Percentiles rank a stretch among this genome's conserved stretches.
Conservation (phyloP, 1,284 basidiomycete species). For the Naganishia albida region DNA sequence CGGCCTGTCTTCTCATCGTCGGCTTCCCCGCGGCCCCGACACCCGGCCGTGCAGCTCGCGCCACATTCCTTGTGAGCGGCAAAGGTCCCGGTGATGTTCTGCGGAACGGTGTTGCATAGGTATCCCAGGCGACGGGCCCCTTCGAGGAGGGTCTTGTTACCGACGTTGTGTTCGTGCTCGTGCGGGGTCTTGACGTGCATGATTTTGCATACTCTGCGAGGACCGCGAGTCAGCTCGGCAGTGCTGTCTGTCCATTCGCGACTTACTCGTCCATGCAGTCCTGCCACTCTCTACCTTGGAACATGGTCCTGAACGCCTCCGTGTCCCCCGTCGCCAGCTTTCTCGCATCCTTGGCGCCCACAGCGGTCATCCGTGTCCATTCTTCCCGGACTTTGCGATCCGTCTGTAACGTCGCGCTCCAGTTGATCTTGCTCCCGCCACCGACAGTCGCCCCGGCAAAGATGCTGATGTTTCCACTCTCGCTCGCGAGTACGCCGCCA, state of each 20-base stretch:
- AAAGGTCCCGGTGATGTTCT: slow-evolving; percentile 29
- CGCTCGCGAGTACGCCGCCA: slow-evolving; percentile 51
- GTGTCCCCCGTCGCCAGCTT: slow-evolving; percentile 1
- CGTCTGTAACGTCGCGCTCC: slow-evolving; percentile 53
- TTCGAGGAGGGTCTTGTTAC: slow-evolving; percentile 37
- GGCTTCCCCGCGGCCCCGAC: slow-evolving; percentile 11
- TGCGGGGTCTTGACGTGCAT: slow-evolving; percentile 27
- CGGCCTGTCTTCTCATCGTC: slow-evolving; percentile 16
- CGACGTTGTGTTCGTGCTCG: slow-evolving; percentile 37
- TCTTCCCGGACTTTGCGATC: slow-evolving; percentile 43
- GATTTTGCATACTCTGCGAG: slow-evolving; percentile 17
- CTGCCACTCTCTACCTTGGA: slow-evolving; percentile 32
- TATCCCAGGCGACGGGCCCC: slow-evolving; percentile 38
- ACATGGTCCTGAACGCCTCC: slow-evolving; percentile 28
- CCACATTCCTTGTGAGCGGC: slow-evolving; percentile 25
- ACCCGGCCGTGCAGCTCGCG: slow-evolving; percentile 31
- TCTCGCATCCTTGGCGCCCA: slow-evolving; percentile 12
- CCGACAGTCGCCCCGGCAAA: slow-evolving; percentile 55
- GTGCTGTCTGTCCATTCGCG: not conserved
- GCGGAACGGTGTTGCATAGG: slow-evolving; percentile 33
- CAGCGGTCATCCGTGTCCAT: slow-evolving; percentile 49
- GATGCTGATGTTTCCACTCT: slow-evolving; percentile 51
- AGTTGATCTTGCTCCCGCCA: slow-evolving; percentile 57
- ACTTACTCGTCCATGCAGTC: slow-evolving; percentile 32
- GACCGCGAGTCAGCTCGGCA: not conserved